Evolutionary conservation across 345 rosid species (phyloP).

Genomic region (Boechera divaricarpa): DNA sequence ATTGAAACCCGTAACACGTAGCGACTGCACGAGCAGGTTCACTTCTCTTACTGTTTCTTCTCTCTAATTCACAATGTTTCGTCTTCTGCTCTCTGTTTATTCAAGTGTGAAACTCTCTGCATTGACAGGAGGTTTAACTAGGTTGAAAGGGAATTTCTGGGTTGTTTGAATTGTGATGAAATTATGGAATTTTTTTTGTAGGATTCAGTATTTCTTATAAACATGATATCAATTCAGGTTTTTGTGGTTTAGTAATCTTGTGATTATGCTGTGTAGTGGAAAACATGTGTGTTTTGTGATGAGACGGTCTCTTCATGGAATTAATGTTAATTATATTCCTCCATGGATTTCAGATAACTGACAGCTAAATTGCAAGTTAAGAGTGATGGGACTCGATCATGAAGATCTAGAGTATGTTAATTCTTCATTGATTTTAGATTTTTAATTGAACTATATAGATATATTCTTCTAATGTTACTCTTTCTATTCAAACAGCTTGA

Average conservation of each 20-base stretch:
- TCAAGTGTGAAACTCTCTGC: too few relatives aligned
- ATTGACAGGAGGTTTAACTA: too few relatives aligned
- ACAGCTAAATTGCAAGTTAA: constrained; percentile 13
- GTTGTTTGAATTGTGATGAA: too few relatives aligned
- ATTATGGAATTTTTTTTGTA: too few relatives aligned
- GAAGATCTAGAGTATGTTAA: constrained; percentile 36
- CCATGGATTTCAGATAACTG: constrained; percentile 24
- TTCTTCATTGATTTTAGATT: neutral
- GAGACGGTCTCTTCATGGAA: too few relatives aligned
- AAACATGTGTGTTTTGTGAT: too few relatives aligned
- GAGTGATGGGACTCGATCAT: constrained; percentile 35
- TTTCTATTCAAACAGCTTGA: constrained; percentile 31
- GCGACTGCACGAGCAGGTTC: neutral
- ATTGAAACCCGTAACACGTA: too few relatives aligned
- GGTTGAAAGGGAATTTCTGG: too few relatives aligned
- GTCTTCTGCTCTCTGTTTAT: neutral
- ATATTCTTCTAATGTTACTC: neutral
- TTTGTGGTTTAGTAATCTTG: neutral
- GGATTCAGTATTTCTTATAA: too few relatives aligned
- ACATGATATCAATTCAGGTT: too few relatives aligned
- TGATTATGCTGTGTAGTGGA: neutral
- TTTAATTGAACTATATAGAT: neutral
- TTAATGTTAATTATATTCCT: neutral
- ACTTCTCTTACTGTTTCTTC: neutral
- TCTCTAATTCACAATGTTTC: neutral